Percentiles rank a stretch among this genome's conserved stretches.
Conservation (phyloP, 768 basidiomycete species). For the Pleurotus pulmonarius region DNA sequence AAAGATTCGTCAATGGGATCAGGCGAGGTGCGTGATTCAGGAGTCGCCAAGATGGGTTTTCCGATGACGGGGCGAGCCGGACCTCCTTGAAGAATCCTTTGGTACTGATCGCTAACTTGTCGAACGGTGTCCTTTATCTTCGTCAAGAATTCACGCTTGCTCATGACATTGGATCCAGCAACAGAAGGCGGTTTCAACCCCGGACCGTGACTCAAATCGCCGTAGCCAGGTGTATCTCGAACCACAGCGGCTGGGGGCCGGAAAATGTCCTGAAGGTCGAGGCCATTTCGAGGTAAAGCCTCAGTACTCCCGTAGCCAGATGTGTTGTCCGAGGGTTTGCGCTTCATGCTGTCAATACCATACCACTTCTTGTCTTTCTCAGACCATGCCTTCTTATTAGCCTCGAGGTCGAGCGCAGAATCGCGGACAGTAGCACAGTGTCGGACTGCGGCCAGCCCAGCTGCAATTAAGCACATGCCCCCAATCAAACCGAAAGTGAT, state of each 20-base stretch:
- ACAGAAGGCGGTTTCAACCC: neutral
- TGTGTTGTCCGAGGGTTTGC: slow-evolving; percentile 10
- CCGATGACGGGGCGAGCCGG: slow-evolving; percentile 50
- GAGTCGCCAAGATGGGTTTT: slow-evolving; percentile 45
- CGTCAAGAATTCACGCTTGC: slow-evolving; percentile 67
- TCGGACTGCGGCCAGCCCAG: slow-evolving; percentile 52
- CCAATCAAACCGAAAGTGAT: slow-evolving; percentile 63
- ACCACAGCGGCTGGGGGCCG: slow-evolving; percentile 11
- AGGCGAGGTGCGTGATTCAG: slow-evolving; percentile 25
- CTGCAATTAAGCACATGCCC: slow-evolving; percentile 49
- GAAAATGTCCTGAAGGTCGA: slow-evolving; percentile 8
- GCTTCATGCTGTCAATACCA: slow-evolving; percentile 36
- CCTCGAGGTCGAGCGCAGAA: slow-evolving; percentile 56
- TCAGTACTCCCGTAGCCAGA: slow-evolving; percentile 12
- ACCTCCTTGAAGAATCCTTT: slow-evolving; percentile 26
- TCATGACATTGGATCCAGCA: slow-evolving; percentile 38
- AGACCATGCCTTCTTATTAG: slow-evolving; percentile 53
- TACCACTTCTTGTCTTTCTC: slow-evolving; percentile 71
- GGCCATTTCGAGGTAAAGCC: slow-evolving; percentile 13
- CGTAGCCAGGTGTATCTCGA: slow-evolving; percentile 20
- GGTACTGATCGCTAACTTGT: slow-evolving; percentile 62
- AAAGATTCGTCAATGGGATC: slow-evolving; percentile 38
- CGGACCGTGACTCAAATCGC: slow-evolving; percentile 39
- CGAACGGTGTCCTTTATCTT: slow-evolving; percentile 61
- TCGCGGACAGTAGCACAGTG: slow-evolving; percentile 57